phyloP scores from a whole-genome alignment of 2,329 filamentous ascomycete species.

The Teratosphaeria epicoccoides region DNA sequence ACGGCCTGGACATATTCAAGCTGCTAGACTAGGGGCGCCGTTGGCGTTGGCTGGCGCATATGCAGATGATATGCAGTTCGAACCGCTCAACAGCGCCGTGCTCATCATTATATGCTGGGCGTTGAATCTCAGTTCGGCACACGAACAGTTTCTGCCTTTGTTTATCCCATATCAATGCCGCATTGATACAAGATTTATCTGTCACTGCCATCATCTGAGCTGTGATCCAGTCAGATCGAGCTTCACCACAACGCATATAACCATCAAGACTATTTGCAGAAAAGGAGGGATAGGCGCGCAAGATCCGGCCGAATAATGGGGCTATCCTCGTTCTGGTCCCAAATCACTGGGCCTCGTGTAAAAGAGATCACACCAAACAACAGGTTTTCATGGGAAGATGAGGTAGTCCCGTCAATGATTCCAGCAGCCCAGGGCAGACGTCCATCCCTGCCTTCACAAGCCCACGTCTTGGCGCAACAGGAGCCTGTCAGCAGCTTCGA shows the following conservation, averaged over 20 bases:
- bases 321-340: slow-evolving; percentile 5
- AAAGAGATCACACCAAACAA: slow-evolving; percentile 6
- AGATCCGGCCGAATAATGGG: slow-evolving; percentile 2
- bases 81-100: not conserved
- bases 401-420: not conserved
- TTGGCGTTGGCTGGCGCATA: not conserved
- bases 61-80: not conserved
- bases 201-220: not conserved
- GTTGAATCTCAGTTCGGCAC: not conserved
- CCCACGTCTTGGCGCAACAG: not conserved
- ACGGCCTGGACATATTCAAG: not conserved
- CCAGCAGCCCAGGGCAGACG: not conserved
- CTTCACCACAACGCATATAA: not conserved
- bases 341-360: slow-evolving; percentile 3
- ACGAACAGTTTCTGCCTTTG: not conserved
- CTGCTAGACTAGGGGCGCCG: not conserved
- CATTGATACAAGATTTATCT: not conserved
- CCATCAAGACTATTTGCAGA: not conserved
- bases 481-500: not conserved
- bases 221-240: not conserved
- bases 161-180: too few relatives aligned
- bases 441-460: not conserved
- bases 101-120: not conserved
- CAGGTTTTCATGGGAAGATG: slow-evolving; percentile 3
- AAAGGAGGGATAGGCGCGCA: not conserved